Base-by-base conservation (phyloP, 2,329 filamentous ascomycete species). In the Dactylonectria estremocensis region DNA sequence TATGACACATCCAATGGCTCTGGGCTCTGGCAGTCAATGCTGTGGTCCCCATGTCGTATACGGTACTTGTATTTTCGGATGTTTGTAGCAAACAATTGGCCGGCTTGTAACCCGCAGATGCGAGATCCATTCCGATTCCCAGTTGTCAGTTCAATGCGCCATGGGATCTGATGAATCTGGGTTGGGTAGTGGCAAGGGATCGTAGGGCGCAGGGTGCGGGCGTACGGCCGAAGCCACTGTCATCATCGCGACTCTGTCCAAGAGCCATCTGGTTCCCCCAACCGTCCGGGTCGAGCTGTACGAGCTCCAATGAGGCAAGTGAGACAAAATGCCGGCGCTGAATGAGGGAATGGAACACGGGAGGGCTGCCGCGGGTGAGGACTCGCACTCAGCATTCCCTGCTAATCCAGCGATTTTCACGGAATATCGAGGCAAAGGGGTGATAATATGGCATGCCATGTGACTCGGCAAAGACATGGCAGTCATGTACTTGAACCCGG, bases 261-360 rank as follows among this genome's bases (percentile, higher is more conserved):
- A 8, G 45, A 52, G 31, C 20, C 45, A 22, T 14, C 61, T 31
- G 43, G 53, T 45, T 28, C 22, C 52, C n/a, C 35, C 22, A 61
- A 50, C 54, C 24, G 45, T 37, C 45, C 24, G 37, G 45, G 57
- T 57, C 57, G 24, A 24, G 57, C 37, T 53, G 24, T 46, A 22
- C 46, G 18, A 56, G 24, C 46, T 66, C 52, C 35, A 57, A 66
- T 24, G 33, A 66, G 57, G 52, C 35, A 66, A 50, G 40, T 50
- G 35, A 66, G 63, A 66, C 63, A 66, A 5, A 35, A 46, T 52
- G 57, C 57, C 35, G 35, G 49, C 24, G 43, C 52, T 61, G 57
- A 57, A 61, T 56, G 63, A 61, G 56, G 52, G 43, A 43, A 55
- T 55, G 56, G 43, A 49, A 52, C 63, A 65, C 33, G 50, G 50